Base-by-base conservation (phyloP, 2,329 filamentous ascomycete species). In the Exophiala bonariae region DNA sequence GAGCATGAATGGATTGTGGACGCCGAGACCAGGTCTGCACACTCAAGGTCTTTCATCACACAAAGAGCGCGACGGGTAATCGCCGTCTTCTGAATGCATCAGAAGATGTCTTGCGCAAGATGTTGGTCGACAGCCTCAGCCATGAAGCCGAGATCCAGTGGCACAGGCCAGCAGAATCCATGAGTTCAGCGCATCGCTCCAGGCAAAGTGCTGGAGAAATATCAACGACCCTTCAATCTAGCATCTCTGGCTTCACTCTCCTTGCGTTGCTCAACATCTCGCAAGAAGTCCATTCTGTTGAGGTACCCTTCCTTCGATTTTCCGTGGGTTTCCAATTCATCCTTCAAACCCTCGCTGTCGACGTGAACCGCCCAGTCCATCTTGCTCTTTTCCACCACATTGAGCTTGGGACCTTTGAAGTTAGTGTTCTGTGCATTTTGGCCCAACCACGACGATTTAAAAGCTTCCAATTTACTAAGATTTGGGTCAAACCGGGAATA, bases 351-450 rank as follows among this genome's bases (percentile, higher is more conserved):
- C 36, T 78, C 77, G 43, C 77, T 67, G 59, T 83, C 79, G 32
- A 85, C 81, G 59, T 82, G 83, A 9, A 76, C 74, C 16, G 79
- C 80, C 82, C 82, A 85, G 57, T 85, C 82, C 59, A 84, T 67
- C 43, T 80, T 75, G 22, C 78, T 82, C 64, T 85, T 85, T 64
- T 83, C 80, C 40, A 85, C 79, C 0, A 81, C 83, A 55, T 82
- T 85, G 66, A 85, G 76, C 59, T 83, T 84, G 48, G 78, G 76
- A 59, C 77, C 67, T 66, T 75, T 58, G 61, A 70, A 52, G 49
- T 62, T 57, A 49, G 61, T 62, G 30, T 59, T 57, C 6, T 58
- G 58, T 5, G 49, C 44, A 19, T 45, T 46, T 38, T 56, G 60
- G 1, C 59, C 44, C 17, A 55, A 43, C 52, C 58, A 60, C n/a